These are phyloP conservation scores for Cardamine chenopodiifolia DNA, from an alignment of 345 rosid species.

Conservation along the genomic window DNA sequence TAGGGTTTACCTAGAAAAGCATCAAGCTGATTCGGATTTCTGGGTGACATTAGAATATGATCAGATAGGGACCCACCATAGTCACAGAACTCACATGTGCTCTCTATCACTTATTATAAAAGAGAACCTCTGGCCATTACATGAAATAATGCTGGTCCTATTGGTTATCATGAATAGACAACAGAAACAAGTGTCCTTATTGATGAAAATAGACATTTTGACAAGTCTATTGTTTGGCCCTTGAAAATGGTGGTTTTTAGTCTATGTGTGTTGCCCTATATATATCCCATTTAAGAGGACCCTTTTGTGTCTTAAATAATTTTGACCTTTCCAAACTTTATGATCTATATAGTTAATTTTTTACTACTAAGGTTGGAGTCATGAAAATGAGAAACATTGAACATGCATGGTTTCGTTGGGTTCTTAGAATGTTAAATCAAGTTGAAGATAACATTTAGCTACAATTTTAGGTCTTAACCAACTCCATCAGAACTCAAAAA, in stretches of 20 bases:
- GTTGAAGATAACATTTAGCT: constrained; percentile 10
- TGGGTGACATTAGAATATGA: constrained; percentile 32
- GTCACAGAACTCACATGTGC: constrained; percentile 35
- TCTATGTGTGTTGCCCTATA: constrained; percentile 20
- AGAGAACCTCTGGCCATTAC: constrained; percentile 44
- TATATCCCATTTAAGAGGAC: constrained; percentile 27
- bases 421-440: constrained; percentile 19
- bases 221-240: constrained; percentile 32
- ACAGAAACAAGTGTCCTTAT: constrained; percentile 40
- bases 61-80: constrained; percentile 39
- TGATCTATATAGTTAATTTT: not conserved
- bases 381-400: constrained; percentile 36
- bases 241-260: constrained; percentile 33
- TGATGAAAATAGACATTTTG: constrained; percentile 33
- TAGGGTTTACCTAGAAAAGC: constrained; percentile 41
- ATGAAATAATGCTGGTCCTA: constrained; percentile 34
- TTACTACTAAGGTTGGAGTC: constrained; percentile 12
- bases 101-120: constrained; percentile 30
- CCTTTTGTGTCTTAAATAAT: constrained; percentile 22
- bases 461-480: not conserved
- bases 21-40: constrained; percentile 39
- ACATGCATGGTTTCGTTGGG: constrained; percentile 27
- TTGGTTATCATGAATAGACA: constrained; percentile 32
- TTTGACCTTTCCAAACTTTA: constrained; percentile 18
- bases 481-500: not conserved